Evolutionary conservation across 176 grass and related monocot genomes (phyloP).

Genomic region (Aegilops longissima): DNA sequence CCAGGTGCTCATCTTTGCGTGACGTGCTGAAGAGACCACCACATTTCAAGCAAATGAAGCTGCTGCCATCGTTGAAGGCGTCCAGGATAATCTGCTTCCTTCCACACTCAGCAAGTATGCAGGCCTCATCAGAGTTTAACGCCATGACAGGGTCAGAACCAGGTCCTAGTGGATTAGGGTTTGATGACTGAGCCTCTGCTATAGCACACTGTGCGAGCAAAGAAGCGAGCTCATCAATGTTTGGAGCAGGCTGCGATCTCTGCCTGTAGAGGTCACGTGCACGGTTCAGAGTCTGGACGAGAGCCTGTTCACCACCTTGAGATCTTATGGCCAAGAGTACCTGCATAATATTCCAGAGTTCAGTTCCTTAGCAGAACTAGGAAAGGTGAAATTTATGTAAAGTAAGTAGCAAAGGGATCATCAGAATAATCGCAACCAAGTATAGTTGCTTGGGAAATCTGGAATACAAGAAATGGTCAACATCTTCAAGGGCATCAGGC

Average conservation of each 20-base stretch:
- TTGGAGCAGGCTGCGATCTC: constrained; percentile 36
- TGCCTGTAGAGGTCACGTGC: constrained; percentile 82
- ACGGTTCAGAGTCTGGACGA: constrained; percentile 71
- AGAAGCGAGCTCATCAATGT: constrained; percentile 67
- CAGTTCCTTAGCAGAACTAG: neutral
- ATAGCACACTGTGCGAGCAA: constrained; percentile 91
- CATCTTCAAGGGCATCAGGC: too few relatives aligned
- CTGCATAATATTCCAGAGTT: constrained; percentile 32
- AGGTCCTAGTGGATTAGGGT: constrained; percentile 22
- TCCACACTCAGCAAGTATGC: constrained; percentile 73
- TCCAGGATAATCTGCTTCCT: constrained; percentile 91
- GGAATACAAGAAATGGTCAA: too few relatives aligned
- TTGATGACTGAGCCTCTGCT: constrained; percentile 63
- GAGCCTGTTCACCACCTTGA: constrained; percentile 76
- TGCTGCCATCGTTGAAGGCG: constrained; percentile 88
- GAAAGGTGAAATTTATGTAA: neutral
- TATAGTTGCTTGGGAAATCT: neutral
- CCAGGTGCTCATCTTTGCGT: constrained; percentile 82
- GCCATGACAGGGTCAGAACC: constrained; percentile 42
- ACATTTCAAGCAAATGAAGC: constrained; percentile 91
- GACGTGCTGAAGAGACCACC: constrained; percentile 74
- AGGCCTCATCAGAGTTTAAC: constrained; percentile 54
- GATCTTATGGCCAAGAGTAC: constrained; percentile 79
- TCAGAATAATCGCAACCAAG: neutral
- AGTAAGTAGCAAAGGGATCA: neutral